Base-by-base conservation (phyloP, 139 green algal species). In the Tetraselmis striata region DNA sequence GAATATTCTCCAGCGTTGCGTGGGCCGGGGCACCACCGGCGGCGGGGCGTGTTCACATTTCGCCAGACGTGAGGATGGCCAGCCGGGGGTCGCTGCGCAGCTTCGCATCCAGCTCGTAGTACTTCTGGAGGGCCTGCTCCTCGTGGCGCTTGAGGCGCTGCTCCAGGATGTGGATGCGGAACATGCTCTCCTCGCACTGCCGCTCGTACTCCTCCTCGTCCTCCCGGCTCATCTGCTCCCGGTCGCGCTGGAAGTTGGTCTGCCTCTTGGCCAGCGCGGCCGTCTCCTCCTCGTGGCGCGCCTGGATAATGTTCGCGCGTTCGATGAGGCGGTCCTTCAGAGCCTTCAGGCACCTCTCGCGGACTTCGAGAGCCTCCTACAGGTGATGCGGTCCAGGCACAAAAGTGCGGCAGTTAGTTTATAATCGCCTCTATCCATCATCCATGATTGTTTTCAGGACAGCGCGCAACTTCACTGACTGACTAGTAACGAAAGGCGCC, bases 281-380 rank as follows among this genome's bases (percentile, higher is more conserved):
- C 1, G 85, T 89, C 89, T 97, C 93, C 83, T 95, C 90, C 80
- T 97, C 94, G 77, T 95, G 86, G 0, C 94, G 90, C 0, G 90
- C 89, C 85, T 95, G 91, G 75, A 97, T 96, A 85, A 96, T 96
- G 87, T 95, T 95, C 28, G 93, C 94, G 5, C 94, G 82, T 80
- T 96, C 91, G 24, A 96, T 94, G 29, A 97, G 87, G 2, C 94
- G 84, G 81, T 97, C 94, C 89, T 96, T 96, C 23, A 97, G 90
- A 5, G 91, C 92, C 81, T 88, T 90, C 23, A 97, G 88, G 84
- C 88, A 92, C 74, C 89, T 89, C 81, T 96, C 92, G 30, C 93
- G 87, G 29, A 94, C 92, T 31, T 90, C 78, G 25, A 88, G 29
- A 22, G 58, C 59, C 78, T 90, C 83, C 59, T 82, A 0, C 28